These are phyloP conservation scores for Hemileccinum rubropunctum DNA, from an alignment of 768 basidiomycete genomes.

Conservation along the genomic window DNA sequence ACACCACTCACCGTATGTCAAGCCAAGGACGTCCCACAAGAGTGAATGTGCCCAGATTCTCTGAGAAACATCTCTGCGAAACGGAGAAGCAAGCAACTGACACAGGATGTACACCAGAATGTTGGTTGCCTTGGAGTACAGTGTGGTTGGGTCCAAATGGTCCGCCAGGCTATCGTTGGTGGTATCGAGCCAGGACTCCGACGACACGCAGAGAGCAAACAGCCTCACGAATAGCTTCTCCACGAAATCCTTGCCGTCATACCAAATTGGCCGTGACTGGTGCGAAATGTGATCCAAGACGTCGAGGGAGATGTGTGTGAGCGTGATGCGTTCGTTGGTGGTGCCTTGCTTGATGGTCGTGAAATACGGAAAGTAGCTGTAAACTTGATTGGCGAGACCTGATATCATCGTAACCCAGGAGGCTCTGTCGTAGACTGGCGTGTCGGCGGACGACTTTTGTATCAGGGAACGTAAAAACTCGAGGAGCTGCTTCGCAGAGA, in stretches of 20 bases:
- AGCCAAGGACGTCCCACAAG: slow-evolving; percentile 20
- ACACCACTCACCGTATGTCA: slow-evolving; percentile 6
- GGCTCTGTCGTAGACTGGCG: slow-evolving; percentile 35
- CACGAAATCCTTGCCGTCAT: slow-evolving; percentile 42
- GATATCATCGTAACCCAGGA: slow-evolving; percentile 51
- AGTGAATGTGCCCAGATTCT: slow-evolving; percentile 19
- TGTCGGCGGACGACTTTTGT: slow-evolving; percentile 29
- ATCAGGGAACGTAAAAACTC: slow-evolving; percentile 42
- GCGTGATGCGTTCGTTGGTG: slow-evolving; percentile 54
- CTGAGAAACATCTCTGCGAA: slow-evolving; percentile 16
- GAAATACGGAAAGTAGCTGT: slow-evolving; percentile 55
- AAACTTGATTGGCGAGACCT: slow-evolving; percentile 51
- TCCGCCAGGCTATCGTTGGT: slow-evolving; percentile 37
- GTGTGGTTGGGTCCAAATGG: slow-evolving; percentile 42
- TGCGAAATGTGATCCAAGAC: slow-evolving; percentile 51
- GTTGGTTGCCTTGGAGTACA: slow-evolving; percentile 47
- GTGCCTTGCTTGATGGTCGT: slow-evolving; percentile 48
- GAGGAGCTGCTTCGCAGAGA: slow-evolving; percentile 39
- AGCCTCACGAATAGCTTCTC: slow-evolving; percentile 50
- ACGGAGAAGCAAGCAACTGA: slow-evolving; percentile 23
- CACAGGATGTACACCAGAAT: slow-evolving; percentile 47
- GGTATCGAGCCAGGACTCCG: slow-evolving; percentile 61
- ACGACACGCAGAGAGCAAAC: slow-evolving; percentile 49
- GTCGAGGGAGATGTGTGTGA: slow-evolving; percentile 54
- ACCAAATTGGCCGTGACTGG: slow-evolving; percentile 51